Base-by-base conservation (phyloP, 179 eudicot species). In the Actinidia arguta region DNA sequence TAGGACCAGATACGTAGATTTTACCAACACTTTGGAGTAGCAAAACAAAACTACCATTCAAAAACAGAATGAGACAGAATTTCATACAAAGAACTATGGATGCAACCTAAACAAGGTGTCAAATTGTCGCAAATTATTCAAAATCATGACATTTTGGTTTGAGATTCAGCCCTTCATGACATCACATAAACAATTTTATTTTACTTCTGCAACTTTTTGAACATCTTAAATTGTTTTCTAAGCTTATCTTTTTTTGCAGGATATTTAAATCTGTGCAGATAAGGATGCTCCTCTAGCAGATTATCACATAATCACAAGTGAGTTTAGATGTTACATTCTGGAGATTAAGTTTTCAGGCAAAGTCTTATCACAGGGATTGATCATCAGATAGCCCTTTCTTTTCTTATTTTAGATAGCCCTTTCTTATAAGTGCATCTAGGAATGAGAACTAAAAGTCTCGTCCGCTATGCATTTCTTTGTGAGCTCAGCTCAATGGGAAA, bases 401-500 rank as follows among this genome's bases (percentile, higher is more conserved):
- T 39, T 39, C 42, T 39, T 39, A 39, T 39, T 50, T 50, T 22
- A 51, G 59, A 72, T 25, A 39, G 20, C 50, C 58, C 22, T 16
- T 18, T 18, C 73, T 68, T 68, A 50, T 13, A 50, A 51, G 76
- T 50, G 59, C 42, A 73, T 25, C 76, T 51, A 51, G n/a, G 59
- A 39, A 39, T 39, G 42, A 39, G 61, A 73, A 44, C 76, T 73
- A n/a, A 39, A 50, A 24, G 59, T 73, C 59, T 25, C 14, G 3
- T 25, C 61, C 59, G 25, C 25, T 25, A 6, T 50, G 76, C 44
- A 50, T 55, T 73, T 24, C 44, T 51, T 73, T 22, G 59, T 73
- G 50, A 22, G 51, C 27, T 52, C 75, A 72, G 56, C 31, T 47
- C 54, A 47, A 71, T 71, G 55, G 75, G 61, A 51, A 72, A 39